Evolutionary conservation across 805 yeast species (phyloP), one percentile per base, ranked within the genome.

Genomic region (Candida koratica): DNA sequence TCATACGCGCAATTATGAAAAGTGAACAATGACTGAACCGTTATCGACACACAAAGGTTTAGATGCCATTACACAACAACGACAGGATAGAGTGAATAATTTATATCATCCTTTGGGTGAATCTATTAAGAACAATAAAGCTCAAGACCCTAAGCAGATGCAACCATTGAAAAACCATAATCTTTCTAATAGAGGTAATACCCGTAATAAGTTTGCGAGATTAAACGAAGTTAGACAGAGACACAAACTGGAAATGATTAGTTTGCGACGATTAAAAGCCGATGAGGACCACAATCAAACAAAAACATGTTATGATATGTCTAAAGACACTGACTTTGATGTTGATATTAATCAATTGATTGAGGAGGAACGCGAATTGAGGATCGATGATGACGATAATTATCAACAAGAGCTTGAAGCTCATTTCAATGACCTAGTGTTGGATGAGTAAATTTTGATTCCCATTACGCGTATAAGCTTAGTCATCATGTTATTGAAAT

Each of bases 201-300:
- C 49, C 26, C 55, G 52, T 18, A 47, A 46, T 17, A 52, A 47
- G 37, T 32, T 35, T 18, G 34, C 30, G 18, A 35, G 46, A 14
- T 9, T 57, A 28, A 46, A 42, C 23, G 50, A 53, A 20, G 51
- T 47, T 4, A 45, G 67, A 29, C 49, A 50, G 28, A 48, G 52
- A n/a, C 47, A 51, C 29, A 43, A 51, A n/a, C 41, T 48, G 13
- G 56, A 56, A 17, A 43, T 39, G 35, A 23, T 52, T 17, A 26
- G 27, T 5, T 14, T 33, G 12, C 47, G 43, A 14, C 39, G 64
- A 26, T 53, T 48, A 19, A 44, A 42, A 22, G 23, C 40, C 8
- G 24, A 28, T 28, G 56, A 51, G 8, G 11, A 33, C 12, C 55
- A 51, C 6, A 11, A 33, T 10, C 61, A 57, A 38, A 37, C 34